These are phyloP conservation scores for Leccinum longicurvipes DNA, from an alignment of 768 basidiomycete species.

Conservation along the genomic window DNA sequence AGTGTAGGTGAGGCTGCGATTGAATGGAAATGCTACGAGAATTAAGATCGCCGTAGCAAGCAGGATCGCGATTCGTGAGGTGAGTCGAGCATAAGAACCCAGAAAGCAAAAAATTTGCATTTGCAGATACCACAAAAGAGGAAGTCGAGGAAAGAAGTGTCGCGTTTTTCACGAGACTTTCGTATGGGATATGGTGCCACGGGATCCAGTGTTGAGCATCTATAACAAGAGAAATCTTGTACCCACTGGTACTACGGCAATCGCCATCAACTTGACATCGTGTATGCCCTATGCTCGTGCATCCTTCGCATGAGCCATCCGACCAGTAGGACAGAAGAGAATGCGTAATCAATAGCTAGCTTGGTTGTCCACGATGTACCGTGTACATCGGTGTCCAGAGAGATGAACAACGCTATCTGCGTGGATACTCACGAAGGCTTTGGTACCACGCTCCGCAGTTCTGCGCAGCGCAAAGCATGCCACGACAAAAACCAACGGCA, in stretches of 20 bases:
- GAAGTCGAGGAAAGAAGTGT: neutral
- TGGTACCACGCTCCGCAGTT: neutral
- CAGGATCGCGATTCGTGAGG: constrained; percentile 5
- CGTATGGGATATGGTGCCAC: neutral
- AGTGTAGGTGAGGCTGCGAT: constrained; percentile 16
- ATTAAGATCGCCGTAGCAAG: constrained; percentile 5
- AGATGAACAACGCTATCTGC: neutral
- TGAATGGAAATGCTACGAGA: constrained; percentile 21
- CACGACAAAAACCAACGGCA: too few species aligned
- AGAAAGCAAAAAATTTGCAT: neutral
- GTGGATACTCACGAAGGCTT: neutral
- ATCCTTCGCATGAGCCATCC: neutral
- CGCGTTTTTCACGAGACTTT: neutral
- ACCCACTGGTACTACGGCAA: too few species aligned
- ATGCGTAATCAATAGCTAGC: neutral
- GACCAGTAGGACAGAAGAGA: neutral
- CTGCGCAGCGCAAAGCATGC: neutral
- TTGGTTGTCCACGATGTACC: neutral
- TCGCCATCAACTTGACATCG: neutral
- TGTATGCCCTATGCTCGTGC: neutral
- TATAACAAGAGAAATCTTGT: too few species aligned
- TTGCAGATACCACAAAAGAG: neutral
- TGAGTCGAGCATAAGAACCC: neutral
- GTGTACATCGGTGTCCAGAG: neutral
- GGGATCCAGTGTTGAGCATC: neutral